Conservation (phyloP, 352 stramenopile species). For the Globisporangium radiosum region DNA sequence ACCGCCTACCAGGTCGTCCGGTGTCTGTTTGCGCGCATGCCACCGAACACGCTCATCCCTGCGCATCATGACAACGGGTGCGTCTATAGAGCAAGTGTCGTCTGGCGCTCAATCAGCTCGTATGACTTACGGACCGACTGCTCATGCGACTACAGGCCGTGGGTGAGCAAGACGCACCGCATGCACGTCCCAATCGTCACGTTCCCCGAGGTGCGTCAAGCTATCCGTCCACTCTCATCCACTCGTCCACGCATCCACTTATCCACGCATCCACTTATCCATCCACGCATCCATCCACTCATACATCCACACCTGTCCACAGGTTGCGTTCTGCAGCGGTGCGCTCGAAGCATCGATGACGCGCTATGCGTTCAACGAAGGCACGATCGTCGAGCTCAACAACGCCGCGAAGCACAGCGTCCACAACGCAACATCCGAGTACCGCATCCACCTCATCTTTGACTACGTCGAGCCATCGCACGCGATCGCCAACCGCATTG, state of each 20-base stretch:
- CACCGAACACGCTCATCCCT: constrained; percentile 89
- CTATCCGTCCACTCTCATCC: too few species aligned
- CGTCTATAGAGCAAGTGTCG: not conserved
- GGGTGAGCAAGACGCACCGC: constrained; percentile 91
- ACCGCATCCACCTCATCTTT: constrained; percentile 95
- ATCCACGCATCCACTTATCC: too few species aligned
- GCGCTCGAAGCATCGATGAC: constrained; percentile 39
- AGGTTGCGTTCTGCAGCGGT: constrained; percentile 57
- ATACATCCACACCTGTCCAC: not conserved
- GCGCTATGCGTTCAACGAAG: constrained; percentile 86
- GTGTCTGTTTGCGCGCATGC: constrained; percentile 91
- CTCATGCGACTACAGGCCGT: constrained; percentile 25
- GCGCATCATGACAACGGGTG: constrained; percentile 94
- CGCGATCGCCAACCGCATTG: constrained; percentile 14
- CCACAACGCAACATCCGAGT: constrained; percentile 74
- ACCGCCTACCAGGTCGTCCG: constrained; percentile 63
- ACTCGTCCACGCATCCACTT: too few species aligned
- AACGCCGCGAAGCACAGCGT: constrained; percentile 94
- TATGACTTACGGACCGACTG: too few species aligned
- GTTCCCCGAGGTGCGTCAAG: constrained; percentile 23
- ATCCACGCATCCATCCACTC: not conserved
- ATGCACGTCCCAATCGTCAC: constrained; percentile 93
- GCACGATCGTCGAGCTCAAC: constrained; percentile 95
- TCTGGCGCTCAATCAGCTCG: not conserved
- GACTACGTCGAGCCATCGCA: constrained; percentile 89